Conservation (phyloP, 768 basidiomycete species). For the Udeniomyces megalosporus region DNA sequence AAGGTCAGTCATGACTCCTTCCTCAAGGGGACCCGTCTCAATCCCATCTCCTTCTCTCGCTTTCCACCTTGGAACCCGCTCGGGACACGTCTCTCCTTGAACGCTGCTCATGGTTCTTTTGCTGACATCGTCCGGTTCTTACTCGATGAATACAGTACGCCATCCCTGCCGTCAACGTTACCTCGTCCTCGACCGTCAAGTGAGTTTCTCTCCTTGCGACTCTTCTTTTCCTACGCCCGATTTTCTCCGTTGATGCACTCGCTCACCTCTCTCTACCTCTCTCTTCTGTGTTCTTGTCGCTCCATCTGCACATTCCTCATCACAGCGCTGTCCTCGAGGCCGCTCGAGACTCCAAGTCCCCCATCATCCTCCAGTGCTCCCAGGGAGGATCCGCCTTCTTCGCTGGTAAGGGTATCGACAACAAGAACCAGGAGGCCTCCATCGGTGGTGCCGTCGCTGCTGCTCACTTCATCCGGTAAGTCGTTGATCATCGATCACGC, state of each 20-base stretch:
- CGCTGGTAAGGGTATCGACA: slow-evolving; percentile 87
- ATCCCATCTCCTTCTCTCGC: not conserved
- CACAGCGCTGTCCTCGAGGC: slow-evolving; percentile 76
- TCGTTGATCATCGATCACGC: not conserved
- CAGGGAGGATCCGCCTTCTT: slow-evolving; percentile 94
- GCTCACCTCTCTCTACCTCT: not conserved
- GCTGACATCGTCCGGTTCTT: not conserved
- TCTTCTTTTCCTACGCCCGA: not conserved
- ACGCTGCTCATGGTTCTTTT: not conserved
- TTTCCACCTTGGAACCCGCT: not conserved
- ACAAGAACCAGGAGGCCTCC: slow-evolving; percentile 80
- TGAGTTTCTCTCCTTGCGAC: too few relatives aligned
- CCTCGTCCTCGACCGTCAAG: slow-evolving; percentile 80
- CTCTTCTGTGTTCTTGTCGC: not conserved
- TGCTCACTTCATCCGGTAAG: slow-evolving; percentile 64
- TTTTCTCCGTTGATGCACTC: too few relatives aligned
- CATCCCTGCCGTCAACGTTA: slow-evolving; percentile 45
- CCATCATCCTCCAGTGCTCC: slow-evolving; percentile 94
- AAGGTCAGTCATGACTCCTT: slow-evolving; percentile 57
- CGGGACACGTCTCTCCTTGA: not conserved
- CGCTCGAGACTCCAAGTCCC: slow-evolving; percentile 88
- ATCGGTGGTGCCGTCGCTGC: slow-evolving; percentile 82
- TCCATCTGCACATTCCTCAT: too few relatives aligned
- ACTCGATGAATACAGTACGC: slow-evolving; percentile 10
- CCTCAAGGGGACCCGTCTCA: too few relatives aligned